Evolutionary conservation across 139 green algal species (phyloP), one percentile per base, ranked within the genome.

Genomic region (Yamagishiella unicocca): DNA sequence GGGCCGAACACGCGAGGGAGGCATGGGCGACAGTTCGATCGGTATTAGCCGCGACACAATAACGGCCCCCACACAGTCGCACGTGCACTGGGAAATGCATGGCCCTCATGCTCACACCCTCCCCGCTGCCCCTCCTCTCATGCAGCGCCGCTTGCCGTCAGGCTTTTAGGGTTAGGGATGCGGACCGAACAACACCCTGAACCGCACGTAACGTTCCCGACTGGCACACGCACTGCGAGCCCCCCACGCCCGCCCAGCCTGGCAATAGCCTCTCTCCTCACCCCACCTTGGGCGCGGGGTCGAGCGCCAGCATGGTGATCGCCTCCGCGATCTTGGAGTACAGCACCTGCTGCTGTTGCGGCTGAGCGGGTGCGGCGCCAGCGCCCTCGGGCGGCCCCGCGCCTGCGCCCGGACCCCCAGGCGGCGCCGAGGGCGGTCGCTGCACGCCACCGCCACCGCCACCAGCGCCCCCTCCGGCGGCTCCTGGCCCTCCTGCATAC

Each of bases 251-350:
- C 12, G 50, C 12, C 12, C 50, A 46, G 33, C 67, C 67, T 27
- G 19, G 29, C 67, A 2, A 29, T n/a, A 75, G 31, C 35, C 35
- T 75, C 50, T 17, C 50, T 58, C 50, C 17, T 58, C 17, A 12
- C 50, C 77, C 8, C 45, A 95, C 93, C 87, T 89, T 88, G 25
- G 93, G 88, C 1, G 92, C 89, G 8, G 94, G 93, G 84, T 97
- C 94, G 10, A 94, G 93, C 10, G 94, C 94, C 46, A 98, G 93
- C 79, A 95, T 91, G 64, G 92, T 94, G 54, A 96, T 92, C 25
- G 92, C 92, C 76, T 97, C 90, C 17, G 67, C 82, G 27, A 87
- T 87, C 50, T 70, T 79, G 35, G 31, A 58, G 68, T 87, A 87
- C 62, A 78, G 45, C 62, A 64, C 81, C 35, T 66, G 40, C 33